Evolutionary conservation across 140 eudicot genomes (phyloP).

Genomic region (Oenanthe javanica): DNA sequence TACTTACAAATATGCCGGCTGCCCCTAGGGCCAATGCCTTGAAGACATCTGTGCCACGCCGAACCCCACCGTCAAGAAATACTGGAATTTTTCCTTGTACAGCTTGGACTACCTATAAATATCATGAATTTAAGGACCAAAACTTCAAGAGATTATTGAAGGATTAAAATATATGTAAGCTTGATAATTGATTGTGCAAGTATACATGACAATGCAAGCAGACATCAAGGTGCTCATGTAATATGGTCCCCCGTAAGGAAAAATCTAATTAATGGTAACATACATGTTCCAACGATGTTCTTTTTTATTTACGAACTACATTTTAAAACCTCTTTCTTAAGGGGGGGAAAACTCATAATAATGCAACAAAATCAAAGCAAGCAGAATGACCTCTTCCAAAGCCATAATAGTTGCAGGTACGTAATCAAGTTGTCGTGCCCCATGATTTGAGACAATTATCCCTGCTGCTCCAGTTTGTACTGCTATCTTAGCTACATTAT

Average conservation of each 20-base stretch:
- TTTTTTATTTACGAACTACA: not conserved
- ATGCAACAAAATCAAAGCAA: not conserved
- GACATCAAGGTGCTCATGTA: not conserved
- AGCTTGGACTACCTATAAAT: slow-evolving; percentile 74
- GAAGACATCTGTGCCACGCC: slow-evolving; percentile 96
- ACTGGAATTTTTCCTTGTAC: slow-evolving; percentile 69
- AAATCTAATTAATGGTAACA: not conserved
- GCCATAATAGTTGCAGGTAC: slow-evolving; percentile 84
- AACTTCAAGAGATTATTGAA: not conserved
- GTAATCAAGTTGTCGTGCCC: slow-evolving; percentile 93
- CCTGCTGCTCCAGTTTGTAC: slow-evolving; percentile 83
- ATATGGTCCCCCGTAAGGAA: not conserved
- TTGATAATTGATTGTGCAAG: not conserved
- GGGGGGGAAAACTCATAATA: not conserved
- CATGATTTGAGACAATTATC: slow-evolving; percentile 88
- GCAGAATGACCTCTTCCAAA: slow-evolving; percentile 74
- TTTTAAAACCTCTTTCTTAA: not conserved
- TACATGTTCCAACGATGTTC: not conserved
- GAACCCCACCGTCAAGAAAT: slow-evolving; percentile 79
- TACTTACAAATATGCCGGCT: slow-evolving; percentile 82
- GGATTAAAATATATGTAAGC: not conserved
- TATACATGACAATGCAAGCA: not conserved
- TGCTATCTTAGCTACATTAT: slow-evolving; percentile 54
- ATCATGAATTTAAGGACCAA: not conserved
- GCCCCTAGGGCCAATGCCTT: slow-evolving; percentile 98